Evolutionary conservation across 2,329 filamentous ascomycete genomes (phyloP), one percentile per base, ranked within the genome.

Genomic region (Trichoderma gracile): DNA sequence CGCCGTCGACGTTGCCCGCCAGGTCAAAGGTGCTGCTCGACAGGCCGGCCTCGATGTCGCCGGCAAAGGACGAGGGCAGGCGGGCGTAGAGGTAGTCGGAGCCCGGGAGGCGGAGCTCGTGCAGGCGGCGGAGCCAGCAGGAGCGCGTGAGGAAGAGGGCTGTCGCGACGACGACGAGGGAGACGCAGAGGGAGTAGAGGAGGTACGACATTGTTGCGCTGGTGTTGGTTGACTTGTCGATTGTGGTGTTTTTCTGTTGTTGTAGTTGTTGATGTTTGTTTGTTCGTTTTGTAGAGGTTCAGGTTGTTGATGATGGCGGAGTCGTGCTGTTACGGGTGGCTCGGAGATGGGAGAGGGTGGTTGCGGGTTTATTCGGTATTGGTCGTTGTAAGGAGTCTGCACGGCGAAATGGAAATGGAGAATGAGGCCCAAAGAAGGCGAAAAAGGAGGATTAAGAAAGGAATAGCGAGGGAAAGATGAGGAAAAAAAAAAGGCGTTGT

Each of bases 1-100:
- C 91, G 14, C 84, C 86, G 65, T 89, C 88, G 40, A 99, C 81
- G 74, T 99, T 99, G 68, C 84, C 86, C 10, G 83, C 80, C 27
- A 99, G 84, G 73, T 97, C 90, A 75, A 99, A 99, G 62, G 89
- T 91, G 63, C 84, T 84, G 66, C 90, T 94, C 47, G 89, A 90
- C 30, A 99, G 84, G 21, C 95, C 95, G 17, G 91, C 89, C 77
- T 97, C 94, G 65, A 95, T 89, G 78, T 99, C 95, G 69, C 85
- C 87, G 49, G 87, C 82, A 79, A 98, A 99, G 56, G 85, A 88
- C 17, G 83, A 82, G 0, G 92, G 91, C 1, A 98, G 85, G 38
- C 86, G 89, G 59, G 88, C 83, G 80, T 98, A 97, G 71, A 92
- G 78, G 75, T 89, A 88, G 67, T 84, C 78, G 68, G 82, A 75